Base-by-base conservation (phyloP, 352 stramenopile genomes). In the Phytophthora parvispora region DNA sequence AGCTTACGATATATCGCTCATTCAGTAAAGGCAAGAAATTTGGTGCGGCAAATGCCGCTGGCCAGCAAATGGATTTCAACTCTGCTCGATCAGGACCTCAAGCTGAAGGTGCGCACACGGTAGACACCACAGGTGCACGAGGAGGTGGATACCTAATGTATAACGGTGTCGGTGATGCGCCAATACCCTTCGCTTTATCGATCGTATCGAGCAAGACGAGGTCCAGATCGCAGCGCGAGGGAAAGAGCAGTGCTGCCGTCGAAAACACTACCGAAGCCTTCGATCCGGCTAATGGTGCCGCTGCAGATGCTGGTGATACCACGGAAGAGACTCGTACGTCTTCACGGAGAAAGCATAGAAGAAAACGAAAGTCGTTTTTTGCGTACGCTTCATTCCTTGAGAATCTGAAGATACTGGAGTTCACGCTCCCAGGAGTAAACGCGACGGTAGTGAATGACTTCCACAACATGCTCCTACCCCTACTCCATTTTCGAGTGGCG, bases 91-190 rank as follows among this genome's bases (percentile, higher is more conserved):
- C 75, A 47, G 74, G 69, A 50, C 52, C 62, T n/a, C 75, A 72
- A 57, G 59, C 69, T 18, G 78, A 86, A 27, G 77, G 71, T 31
- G 74, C 78, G 13, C 70, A 83, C 66, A 72, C 78, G 43, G 78
- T 78, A 40, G 74, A 81, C 18, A 74, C 66, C 48, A 77, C 63
- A 51, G 71, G 70, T n/a, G 78, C 76, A 16, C 78, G 89, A 55
- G 84, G 87, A 28, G 86, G 89, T 22, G 89, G 89, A 0, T 96
- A 96, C 64, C 62, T 96, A 20, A 96, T 96, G 89, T 96, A 93
- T 48, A 94, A 96, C 38, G 89, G 89, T 48, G 76, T 96, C 24
- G 89, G 89, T 6, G 89, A 96, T 63, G 89, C 89, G 7, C 89
- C 89, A 0, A 89, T 96, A 43, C 86, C 85, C 9, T 91, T 96